Percentiles rank a stretch among this genome's conserved stretches.
Conservation (phyloP, 495 filamentous ascomycete genomes). For the Penicillium crystallinum region DNA sequence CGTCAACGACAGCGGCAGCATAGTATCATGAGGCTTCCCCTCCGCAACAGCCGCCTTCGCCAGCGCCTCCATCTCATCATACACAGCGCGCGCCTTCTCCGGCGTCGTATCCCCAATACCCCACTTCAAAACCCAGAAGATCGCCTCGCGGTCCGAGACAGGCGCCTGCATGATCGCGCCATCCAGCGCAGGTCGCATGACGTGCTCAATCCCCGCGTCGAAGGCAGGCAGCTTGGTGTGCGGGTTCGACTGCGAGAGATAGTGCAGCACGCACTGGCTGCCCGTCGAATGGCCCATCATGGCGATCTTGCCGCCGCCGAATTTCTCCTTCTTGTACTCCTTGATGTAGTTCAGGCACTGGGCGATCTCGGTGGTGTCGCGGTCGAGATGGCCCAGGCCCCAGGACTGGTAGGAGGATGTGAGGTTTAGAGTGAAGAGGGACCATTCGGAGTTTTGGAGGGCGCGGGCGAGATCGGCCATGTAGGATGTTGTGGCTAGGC, state of each 20-base stretch:
- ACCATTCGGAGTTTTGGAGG: constrained; percentile 56
- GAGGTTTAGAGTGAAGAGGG: constrained; percentile 57
- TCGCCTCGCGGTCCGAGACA: constrained; percentile 66
- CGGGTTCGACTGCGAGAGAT: constrained; percentile 43
- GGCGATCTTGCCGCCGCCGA: constrained; percentile 55
- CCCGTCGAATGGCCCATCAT: constrained; percentile 84
- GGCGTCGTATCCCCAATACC: constrained; percentile 20
- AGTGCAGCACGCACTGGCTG: constrained; percentile 78
- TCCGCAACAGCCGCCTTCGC: constrained; percentile 22
- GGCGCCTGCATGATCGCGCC: constrained; percentile 74
- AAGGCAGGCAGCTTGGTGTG: constrained; percentile 26
- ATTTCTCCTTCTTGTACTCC: constrained; percentile 32
- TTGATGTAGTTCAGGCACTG: constrained; percentile 67
- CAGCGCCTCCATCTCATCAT: constrained; percentile 21
- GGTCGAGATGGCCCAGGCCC: constrained; percentile 60
- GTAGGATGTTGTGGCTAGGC: constrained; percentile 64
- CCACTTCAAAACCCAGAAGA: constrained; percentile 31
- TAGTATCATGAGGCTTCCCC: constrained; percentile 19
- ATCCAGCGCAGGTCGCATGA: constrained; percentile 46
- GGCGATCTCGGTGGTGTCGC: constrained; percentile 71
- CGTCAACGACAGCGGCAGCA: constrained; percentile 34
- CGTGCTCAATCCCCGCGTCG: constrained; percentile 28
- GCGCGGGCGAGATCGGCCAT: constrained; percentile 44
- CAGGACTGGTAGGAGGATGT: constrained; percentile 65
- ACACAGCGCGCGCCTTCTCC: constrained; percentile 18